Conservation (phyloP, 768 basidiomycete species). For the Kwoniella dendrophila region DNA sequence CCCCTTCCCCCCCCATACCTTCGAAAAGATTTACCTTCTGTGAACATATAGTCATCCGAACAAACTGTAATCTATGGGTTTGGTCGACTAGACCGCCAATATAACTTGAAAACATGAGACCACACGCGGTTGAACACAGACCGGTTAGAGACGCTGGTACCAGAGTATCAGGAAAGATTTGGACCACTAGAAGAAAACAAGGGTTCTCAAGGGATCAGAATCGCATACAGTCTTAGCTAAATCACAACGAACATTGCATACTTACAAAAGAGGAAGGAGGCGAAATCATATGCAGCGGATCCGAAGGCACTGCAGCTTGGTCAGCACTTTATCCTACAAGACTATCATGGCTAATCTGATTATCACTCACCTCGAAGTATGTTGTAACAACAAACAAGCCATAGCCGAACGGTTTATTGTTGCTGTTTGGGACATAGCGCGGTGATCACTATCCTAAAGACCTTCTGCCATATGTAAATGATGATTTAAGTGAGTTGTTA, state of each 20-base stretch:
- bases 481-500: no score
- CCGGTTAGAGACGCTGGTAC: constrained; percentile 53
- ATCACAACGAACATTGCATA: neutral
- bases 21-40: constrained; percentile 42
- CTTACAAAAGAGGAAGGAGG: constrained; percentile 25
- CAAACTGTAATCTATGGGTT: constrained; percentile 35
- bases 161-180: constrained; percentile 51
- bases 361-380: constrained; percentile 30
- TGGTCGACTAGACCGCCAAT: constrained; percentile 52
- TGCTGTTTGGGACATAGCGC: constrained; percentile 1
- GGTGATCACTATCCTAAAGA: neutral
- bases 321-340: neutral
- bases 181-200: constrained; percentile 42
- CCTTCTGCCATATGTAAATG: no score
- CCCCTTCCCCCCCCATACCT: neutral
- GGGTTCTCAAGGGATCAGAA: constrained; percentile 10
- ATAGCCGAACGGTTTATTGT: constrained; percentile 11
- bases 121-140: constrained; percentile 36
- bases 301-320: constrained; percentile 11
- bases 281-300: constrained; percentile 20
- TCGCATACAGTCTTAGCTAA: neutral
- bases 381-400: constrained; percentile 34
- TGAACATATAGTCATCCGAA: constrained; percentile 32
- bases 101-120: constrained; percentile 41
- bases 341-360: neutral